Evolutionary conservation across 345 rosid species (phyloP).

Genomic region (Populus alba): DNA sequence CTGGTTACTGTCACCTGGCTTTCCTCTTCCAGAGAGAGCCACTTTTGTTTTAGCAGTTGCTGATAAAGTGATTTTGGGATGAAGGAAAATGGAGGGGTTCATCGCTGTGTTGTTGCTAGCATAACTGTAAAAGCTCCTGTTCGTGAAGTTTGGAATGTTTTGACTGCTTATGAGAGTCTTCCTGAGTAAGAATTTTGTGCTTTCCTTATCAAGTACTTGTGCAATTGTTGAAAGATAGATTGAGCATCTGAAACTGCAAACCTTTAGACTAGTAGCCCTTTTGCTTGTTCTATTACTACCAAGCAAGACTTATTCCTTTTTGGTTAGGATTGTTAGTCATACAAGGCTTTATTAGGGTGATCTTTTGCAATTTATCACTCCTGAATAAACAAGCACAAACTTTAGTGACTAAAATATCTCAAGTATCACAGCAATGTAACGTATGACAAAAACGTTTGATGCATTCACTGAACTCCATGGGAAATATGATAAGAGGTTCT

Average conservation of each 20-base stretch:
- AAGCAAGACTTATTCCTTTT: not conserved
- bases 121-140: conserved; percentile 96
- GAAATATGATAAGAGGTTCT: not conserved
- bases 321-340: not conserved
- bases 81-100: conserved; percentile 97
- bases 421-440: not conserved
- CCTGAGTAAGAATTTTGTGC: conserved; percentile 63
- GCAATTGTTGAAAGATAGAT: not conserved
- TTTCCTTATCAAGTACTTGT: not conserved
- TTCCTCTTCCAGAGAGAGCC: conserved; percentile 18
- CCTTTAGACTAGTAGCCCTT: not conserved
- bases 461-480: not conserved
- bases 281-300: not conserved
- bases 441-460: not conserved
- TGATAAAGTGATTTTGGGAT: conserved; percentile 43
- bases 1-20: conserved; percentile 17
- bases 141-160: conserved; percentile 88
- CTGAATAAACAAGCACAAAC: not conserved
- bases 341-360: not conserved
- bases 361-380: not conserved
- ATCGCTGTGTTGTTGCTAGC: conserved; percentile 89
- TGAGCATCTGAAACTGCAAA: not conserved
- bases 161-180: conserved; percentile 89
- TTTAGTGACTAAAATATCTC: not conserved
- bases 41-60: conserved; percentile 25